Evolutionary conservation across 1,284 basidiomycete species (phyloP), one percentile per base, ranked within the genome.

Genomic region (Thecaphora frezii): DNA sequence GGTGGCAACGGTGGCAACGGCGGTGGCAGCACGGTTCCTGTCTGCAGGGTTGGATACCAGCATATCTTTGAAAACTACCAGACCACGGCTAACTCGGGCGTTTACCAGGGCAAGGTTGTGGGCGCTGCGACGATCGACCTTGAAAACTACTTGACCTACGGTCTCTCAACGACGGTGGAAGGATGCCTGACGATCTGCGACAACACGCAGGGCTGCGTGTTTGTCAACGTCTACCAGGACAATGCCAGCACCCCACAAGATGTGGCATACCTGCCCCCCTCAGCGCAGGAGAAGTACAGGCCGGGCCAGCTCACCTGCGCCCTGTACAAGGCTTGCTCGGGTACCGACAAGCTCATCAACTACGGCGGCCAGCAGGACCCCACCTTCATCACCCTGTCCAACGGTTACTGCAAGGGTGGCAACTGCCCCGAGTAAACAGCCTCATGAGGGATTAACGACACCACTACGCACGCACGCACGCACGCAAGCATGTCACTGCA

Each of bases 221-320:
- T 62, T 28, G 58, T 58, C 60, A 67, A 67, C 60, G 18, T 65
- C 23, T 65, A 65, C 56, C 62, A 65, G 51, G 62, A 65, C 51
- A 57, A 58, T 51, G 51, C 51, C 46, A 36, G 28, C 24, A 33
- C 28, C 24, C 23, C 46, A 10, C 12, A 14, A 24, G 57, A 57
- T 28, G 38, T 50, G 28, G 13, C 9, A 24, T 53, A 54, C 14
- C 55, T 58, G 3, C 60, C 60, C 33, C 14, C 14, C 4, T 57
- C 59, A 12, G 59, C 50, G 24, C 46, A 57, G 58, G 21, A 50
- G 50, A 59, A 66, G 54, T 66, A 51, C 63, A 19, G 14, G 21
- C 36, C 41, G 14, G 56, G 57, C 40, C 47, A 58, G 41, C 52
- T 60, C 53, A 68, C 65, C 37, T 68, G 65, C 50, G 52, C 65